Evolutionary conservation across 441 rosid species (phyloP), one percentile per base, ranked within the genome.

Genomic region (Kokia cookei): DNA sequence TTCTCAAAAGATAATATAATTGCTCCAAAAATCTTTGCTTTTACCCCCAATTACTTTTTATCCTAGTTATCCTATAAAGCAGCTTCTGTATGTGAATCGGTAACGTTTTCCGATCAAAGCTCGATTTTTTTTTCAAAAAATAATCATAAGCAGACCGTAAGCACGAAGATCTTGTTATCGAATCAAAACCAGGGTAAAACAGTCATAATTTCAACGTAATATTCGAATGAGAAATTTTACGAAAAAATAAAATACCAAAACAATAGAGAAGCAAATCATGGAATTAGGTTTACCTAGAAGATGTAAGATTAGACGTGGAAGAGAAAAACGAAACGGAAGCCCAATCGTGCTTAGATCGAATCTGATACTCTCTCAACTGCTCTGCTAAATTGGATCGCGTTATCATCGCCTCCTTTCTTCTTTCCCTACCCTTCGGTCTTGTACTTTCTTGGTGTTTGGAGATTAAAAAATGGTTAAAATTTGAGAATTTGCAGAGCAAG

Each of bases 321-420:
- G 93, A 87, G 86, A 93, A 91, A 83, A 93, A 88, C 47, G 97
- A 91, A 73, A 93, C 89, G 37, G 98, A 89, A 15, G 98, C 98
- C 99, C 97, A 93, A 65, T 92, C 97, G 73, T 95, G 92, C 82
- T 90, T 96, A 74, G 99, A 96, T 82, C 97, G 89, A 86, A 86
- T 91, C 90, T 96, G 98, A 43, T 92, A 96, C 85, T 96, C 99
- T 35, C 98, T 87, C 81, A 96, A 86, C 79, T 93, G 99, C 83
- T 96, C 98, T 19, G 91, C 97, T 74, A 96, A 84, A 81, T 93
- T 96, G 77, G 99, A 96, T 78, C 99, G 85, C 73, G 97, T 96
- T 77, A 96, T 96, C 99, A 96, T 96, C 81, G 83, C 87, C 61
- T 68, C 77, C 68, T 17, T 37, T 53, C 74, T 74, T 19, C 76